Conservation (phyloP, 1,139 yeast genomes). For the Magnusiomyces suaveolens region DNA sequence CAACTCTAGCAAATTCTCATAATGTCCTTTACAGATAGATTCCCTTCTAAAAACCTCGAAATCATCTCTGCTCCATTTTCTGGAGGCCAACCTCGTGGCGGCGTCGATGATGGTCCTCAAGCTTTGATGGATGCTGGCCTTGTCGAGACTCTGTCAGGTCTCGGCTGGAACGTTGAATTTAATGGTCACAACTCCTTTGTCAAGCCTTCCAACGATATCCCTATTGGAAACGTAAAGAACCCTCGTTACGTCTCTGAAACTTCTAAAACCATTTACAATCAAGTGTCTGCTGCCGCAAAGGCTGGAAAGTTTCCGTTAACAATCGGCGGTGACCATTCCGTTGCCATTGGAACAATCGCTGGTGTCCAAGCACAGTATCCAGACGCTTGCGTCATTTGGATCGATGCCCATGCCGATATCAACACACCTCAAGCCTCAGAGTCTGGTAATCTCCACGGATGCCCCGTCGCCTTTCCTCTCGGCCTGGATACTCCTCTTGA, state of each 20-base stretch:
- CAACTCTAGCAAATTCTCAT: neutral
- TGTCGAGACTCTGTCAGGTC: conserved; percentile 45
- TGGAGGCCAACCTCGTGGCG: conserved; percentile 94
- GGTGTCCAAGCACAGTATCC: conserved; percentile 76
- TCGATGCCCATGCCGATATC: conserved; percentile 96
- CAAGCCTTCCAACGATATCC: conserved; percentile 30
- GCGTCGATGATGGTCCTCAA: conserved; percentile 92
- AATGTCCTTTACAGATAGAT: conserved; percentile 15
- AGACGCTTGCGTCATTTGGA: conserved; percentile 86
- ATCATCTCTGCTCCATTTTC: conserved; percentile 80
- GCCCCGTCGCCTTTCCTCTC: conserved; percentile 86
- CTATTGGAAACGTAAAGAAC: conserved; percentile 51
- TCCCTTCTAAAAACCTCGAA: conserved; percentile 19
- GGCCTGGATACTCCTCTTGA: conserved; percentile 39
- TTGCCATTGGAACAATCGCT: conserved; percentile 86
- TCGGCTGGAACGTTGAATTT: conserved; percentile 64
- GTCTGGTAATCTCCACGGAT: conserved; percentile 91
- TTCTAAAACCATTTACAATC: conserved; percentile 51
- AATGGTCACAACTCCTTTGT: conserved; percentile 45
- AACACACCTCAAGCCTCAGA: conserved; percentile 82
- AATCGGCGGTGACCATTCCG: conserved; percentile 94
- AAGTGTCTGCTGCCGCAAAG: conserved; percentile 44
- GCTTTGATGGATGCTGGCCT: conserved; percentile 67
- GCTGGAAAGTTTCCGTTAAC: conserved; percentile 65
- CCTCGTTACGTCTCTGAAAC: conserved; percentile 71